A percentile compares a stretch with the other conserved stretches of the same genome.
phyloP scores from a whole-genome alignment of 148 eudicot genomes.

The Spergularia marina region DNA sequence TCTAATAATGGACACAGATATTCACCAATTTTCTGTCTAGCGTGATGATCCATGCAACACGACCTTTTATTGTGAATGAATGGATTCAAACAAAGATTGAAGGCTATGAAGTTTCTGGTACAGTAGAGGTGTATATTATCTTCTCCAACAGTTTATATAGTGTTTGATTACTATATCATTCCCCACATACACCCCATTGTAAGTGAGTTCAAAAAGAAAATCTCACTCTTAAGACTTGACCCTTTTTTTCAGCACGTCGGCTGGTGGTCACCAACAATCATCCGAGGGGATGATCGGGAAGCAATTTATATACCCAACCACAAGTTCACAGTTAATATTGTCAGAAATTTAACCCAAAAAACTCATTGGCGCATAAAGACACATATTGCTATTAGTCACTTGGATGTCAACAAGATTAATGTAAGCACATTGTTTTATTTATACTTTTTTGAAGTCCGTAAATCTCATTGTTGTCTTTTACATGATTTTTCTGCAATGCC shows the following conservation, averaged over 20 bases:
- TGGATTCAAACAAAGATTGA: constrained; percentile 94
- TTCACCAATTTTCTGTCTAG: constrained; percentile 92
- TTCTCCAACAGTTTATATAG: not conserved
- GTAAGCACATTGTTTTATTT: constrained; percentile 39
- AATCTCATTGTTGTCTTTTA: constrained; percentile 3
- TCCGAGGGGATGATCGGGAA: constrained; percentile 96
- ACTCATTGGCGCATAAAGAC: constrained; percentile 97
- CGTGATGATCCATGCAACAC: constrained; percentile 90
- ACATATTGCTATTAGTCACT: constrained; percentile 78
- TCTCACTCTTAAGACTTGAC: not conserved
- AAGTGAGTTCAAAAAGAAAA: not conserved
- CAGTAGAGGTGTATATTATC: constrained; percentile 76
- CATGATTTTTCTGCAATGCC: constrained; percentile 1
- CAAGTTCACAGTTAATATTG: constrained; percentile 85
- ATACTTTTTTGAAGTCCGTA: not conserved
- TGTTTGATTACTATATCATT: not conserved
- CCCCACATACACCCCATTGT: not conserved
- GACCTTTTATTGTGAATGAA: constrained; percentile 78
- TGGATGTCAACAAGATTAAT: constrained; percentile 82
- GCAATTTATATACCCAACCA: constrained; percentile 94
- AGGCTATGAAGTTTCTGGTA: constrained; percentile 97
- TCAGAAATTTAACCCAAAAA: constrained; percentile 85
- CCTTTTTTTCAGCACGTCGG: constrained; percentile 70
- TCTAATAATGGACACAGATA: constrained; percentile 48
- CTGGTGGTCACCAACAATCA: constrained; percentile 96